phyloP scores from a whole-genome alignment of 306 rosid genomes.

The Pueraria montana region DNA sequence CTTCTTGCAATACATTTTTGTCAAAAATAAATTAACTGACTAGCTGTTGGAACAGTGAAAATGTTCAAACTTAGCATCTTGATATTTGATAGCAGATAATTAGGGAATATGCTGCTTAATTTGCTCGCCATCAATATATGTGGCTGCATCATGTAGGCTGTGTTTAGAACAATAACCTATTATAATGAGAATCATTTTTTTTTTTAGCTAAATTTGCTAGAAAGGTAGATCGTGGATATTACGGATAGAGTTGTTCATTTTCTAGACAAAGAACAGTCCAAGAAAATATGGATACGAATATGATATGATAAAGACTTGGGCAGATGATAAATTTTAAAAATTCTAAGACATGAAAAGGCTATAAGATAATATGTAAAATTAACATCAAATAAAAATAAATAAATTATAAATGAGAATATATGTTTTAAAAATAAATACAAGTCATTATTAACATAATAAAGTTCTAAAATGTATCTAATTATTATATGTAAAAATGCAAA shows the following conservation, averaged over 20 bases:
- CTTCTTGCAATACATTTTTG: conserved; percentile 8
- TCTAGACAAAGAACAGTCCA: not conserved
- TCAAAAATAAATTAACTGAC: not conserved
- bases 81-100: not conserved
- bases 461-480: too few species aligned
- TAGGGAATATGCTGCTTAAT: not conserved
- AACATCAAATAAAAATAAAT: too few species aligned
- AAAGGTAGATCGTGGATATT: too few species aligned
- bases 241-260: not conserved
- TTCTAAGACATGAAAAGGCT: not conserved
- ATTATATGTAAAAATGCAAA: too few species aligned
- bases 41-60: conserved; percentile 17
- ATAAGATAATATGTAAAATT: not conserved
- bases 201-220: too few species aligned
- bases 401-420: not conserved
- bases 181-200: too few species aligned
- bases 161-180: too few species aligned
- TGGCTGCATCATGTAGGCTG: too few species aligned
- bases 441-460: too few species aligned
- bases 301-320: not conserved
- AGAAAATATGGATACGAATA: not conserved
- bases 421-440: too few species aligned
- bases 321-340: not conserved
- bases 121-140: too few species aligned
- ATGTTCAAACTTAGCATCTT: not conserved